Base-by-base conservation (phyloP, 2,329 filamentous ascomycete genomes). In the Phyllosticta citribraziliensis region DNA sequence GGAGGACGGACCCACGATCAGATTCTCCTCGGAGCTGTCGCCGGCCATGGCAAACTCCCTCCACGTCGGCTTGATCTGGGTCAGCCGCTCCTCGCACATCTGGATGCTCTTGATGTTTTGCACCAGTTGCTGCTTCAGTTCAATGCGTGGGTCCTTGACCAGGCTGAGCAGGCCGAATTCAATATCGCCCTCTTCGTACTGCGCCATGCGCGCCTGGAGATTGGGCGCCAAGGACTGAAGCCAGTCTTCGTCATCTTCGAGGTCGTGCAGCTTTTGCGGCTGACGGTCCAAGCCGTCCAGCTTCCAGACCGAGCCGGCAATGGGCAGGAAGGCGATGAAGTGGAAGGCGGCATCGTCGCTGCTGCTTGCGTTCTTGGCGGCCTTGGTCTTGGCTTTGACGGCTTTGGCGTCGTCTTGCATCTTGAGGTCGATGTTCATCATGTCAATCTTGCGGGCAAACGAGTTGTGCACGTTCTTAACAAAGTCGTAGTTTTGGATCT, bases 401-500 rank as follows among this genome's bases (percentile, higher is more conserved):
- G 52, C 19, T 12, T 72, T 64, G 19, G 72, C 75, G 2, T 73
- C 71, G 51, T 75, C 73, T 25, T 79, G 80, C 61, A 85, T 80
- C 62, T 84, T 78, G 10, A 93, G 75, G 66, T 95, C 88, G 25
- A 86, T 81, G 60, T 84, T 83, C 57, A 84, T 76, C 61, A 91
- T 84, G 68, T 96, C 91, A 72, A 88, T 85, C 62, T 88, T 87
- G 27, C 88, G 79, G 19, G 90, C 88, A 68, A 95, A 96, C 0
- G 89, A 91, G 70, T 97, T 97, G 73, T 97, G 94, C 33, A 89
- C 85, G 30, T 80, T 80, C 65, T 91, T 88, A 58, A 97, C 87
- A 70, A 88, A 90, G 10, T 83, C 78, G 68, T 92, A 90, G 57
- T 83, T 82, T 64, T 86, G 85, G 55, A 99, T 83, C 8, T 84